phyloP scores from a whole-genome alignment of 768 basidiomycete genomes.

The Leccinum fibrillosum region DNA sequence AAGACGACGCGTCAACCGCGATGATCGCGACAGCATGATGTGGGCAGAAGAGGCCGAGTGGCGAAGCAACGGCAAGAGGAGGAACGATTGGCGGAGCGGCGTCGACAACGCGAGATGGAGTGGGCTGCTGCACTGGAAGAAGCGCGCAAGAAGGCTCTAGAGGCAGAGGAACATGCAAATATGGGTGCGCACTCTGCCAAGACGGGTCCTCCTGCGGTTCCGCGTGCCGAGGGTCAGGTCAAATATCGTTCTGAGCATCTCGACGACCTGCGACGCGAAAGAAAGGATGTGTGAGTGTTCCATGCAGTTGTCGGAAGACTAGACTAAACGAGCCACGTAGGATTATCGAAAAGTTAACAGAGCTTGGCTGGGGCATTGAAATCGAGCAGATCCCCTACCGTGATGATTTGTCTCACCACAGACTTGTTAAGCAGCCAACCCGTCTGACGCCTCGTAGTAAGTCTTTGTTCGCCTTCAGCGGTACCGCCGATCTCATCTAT shows the following conservation, averaged over 20 bases:
- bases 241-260: constrained; percentile 42
- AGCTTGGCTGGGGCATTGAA: constrained; percentile 49
- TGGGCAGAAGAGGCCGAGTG: too few relatives aligned
- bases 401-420: constrained; percentile 42
- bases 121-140: too few relatives aligned
- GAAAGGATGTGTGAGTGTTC: constrained; percentile 40
- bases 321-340: constrained; percentile 25
- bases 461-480: constrained; percentile 12
- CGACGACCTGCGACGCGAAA: constrained; percentile 39
- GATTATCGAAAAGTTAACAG: constrained; percentile 43
- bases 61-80: too few relatives aligned
- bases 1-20: too few relatives aligned
- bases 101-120: too few relatives aligned
- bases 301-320: background rate
- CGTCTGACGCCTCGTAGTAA: constrained; percentile 50
- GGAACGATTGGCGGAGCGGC: too few relatives aligned
- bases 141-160: too few relatives aligned
- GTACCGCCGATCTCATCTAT: constrained; percentile 5
- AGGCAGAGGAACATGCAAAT: too few relatives aligned
- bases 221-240: constrained; percentile 19
- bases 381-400: constrained; percentile 37
- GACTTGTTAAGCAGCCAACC: constrained; percentile 45
- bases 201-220: too few relatives aligned
- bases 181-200: too few relatives aligned
- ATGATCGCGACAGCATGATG: too few relatives aligned